Base-by-base conservation (phyloP, 2,329 filamentous ascomycete genomes). In the Fusarium tricinctum region DNA sequence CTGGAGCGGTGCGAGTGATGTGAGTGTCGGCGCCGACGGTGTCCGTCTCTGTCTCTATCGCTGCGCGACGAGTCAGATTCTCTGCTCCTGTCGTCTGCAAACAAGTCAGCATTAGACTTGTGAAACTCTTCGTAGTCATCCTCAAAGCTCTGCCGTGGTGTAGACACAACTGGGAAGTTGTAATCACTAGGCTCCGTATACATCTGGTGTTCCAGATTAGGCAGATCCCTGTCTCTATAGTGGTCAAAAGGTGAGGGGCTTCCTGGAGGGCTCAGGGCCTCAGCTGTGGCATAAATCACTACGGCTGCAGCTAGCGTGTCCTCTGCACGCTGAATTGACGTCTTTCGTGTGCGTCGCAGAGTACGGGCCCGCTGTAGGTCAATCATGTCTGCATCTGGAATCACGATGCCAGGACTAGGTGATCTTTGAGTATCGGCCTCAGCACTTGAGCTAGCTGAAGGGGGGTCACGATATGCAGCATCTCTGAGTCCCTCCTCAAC, bases 281-380 rank as follows among this genome's bases (percentile, higher is more conserved):
- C 83, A 33, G 80, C 83, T 10, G 84, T 80, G 39, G 86, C 85
- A 63, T 85, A 85, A 20, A 87, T 81, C 23, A 86, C 80, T 23
- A 86, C 85, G 15, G 83, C 85, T 33, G 85, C 83, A 33, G 85
- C 85, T 32, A 87, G 76, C 33, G 82, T 81, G 59, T 87, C 86
- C 73, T 88, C 85, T 17, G 82, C 82, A 17, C 82, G 77, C 38
- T 79, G 80, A 33, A 84, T 76, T n/a, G 80, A 79, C 59, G 81
- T 77, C 59, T 79, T 83, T 54, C 81, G 80, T 66, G 81, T 82
- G 52, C 81, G 82, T 55, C 79, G 81, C 19, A 85, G 71, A 46
- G 80, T 84, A 54, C 78, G 81, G 22, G 78, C 80, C 45, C 82
- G 80, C 54, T 84, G 74, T 54, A 79, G 74, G 61, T 78, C 67